These are phyloP conservation scores for Pyrus hybrid DNA, from an alignment of 331 rosid genomes.

Conservation along the genomic window DNA sequence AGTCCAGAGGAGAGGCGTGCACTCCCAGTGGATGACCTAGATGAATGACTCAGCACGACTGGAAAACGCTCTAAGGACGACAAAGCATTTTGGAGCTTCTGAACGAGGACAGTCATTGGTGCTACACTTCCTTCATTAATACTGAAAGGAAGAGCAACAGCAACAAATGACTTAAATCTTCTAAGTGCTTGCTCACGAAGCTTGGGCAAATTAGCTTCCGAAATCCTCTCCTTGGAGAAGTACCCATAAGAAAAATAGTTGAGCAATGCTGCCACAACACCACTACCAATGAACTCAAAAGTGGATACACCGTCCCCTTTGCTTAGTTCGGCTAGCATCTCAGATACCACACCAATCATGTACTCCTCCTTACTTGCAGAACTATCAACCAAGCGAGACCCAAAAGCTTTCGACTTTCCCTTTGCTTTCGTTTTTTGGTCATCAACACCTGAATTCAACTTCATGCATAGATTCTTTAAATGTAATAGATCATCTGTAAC, in stretches of 20 bases:
- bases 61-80: constrained; percentile 97
- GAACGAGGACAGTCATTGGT: constrained; percentile 80
- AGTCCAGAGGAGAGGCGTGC: constrained; percentile 94
- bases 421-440: constrained; percentile 68
- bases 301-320: constrained; percentile 99
- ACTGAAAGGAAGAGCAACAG: constrained; percentile 69
- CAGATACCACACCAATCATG: constrained; percentile 62
- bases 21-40: constrained; percentile 85
- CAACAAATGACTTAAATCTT: constrained; percentile 77
- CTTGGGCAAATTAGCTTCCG: constrained; percentile 69
- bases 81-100: constrained; percentile 96
- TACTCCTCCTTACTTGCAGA: constrained; percentile 52
- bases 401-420: constrained; percentile 80
- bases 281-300: constrained; percentile 97
- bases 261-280: constrained; percentile 81
- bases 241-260: constrained; percentile 84
- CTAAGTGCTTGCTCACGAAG: constrained; percentile 79
- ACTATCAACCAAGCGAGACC: constrained; percentile 40
- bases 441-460: constrained; percentile 66
- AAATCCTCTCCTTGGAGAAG: constrained; percentile 69
- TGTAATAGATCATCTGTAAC: constrained; percentile 84
- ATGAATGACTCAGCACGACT: constrained; percentile 90
- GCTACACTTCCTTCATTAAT: constrained; percentile 24
- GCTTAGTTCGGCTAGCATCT: constrained; percentile 83
- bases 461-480: constrained; percentile 72